Conservation (phyloP, 306 rosid species). For the Quercus ilex region DNA sequence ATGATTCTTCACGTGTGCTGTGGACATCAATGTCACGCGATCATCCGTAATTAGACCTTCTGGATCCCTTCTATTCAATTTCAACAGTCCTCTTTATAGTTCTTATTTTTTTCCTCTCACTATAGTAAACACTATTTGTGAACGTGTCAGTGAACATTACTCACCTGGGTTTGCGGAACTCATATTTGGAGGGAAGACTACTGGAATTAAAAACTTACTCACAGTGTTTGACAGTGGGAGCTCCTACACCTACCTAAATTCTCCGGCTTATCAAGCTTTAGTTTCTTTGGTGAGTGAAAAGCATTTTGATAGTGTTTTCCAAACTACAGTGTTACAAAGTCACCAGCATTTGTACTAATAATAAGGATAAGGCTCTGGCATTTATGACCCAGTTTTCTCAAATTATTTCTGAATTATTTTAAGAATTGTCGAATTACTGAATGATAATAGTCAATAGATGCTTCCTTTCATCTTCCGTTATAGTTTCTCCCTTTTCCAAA, state of each 20-base stretch:
- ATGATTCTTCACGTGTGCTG: constrained; percentile 48
- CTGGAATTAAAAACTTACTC: constrained; percentile 36
- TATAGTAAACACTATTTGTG: constrained; percentile 13
- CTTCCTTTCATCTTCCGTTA: too few relatives aligned
- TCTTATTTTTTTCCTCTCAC: not conserved
- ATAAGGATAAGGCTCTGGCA: too few relatives aligned
- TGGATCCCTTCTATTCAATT: constrained; percentile 9
- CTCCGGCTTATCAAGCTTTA: constrained; percentile 58
- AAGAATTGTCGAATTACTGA: too few relatives aligned
- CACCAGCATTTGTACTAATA: too few relatives aligned
- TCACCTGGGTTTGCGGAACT: constrained; percentile 79
- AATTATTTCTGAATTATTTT: too few relatives aligned
- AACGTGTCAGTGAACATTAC: constrained; percentile 72
- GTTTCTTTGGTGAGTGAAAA: constrained; percentile 54
- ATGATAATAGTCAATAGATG: too few relatives aligned
- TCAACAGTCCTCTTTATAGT: not conserved
- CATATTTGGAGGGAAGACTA: constrained; percentile 54
- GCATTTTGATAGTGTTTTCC: constrained; percentile 5
- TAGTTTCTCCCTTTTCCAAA: too few relatives aligned
- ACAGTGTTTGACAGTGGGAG: constrained; percentile 79
- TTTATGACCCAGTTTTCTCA: too few relatives aligned
- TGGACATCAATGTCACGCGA: constrained; percentile 67
- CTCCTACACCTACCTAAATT: constrained; percentile 76
- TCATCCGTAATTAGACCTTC: constrained; percentile 49
- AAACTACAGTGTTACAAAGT: too few relatives aligned